Evolutionary conservation across 257 asterid genomes (phyloP).

Genomic region (Lavandula angustifolia): DNA sequence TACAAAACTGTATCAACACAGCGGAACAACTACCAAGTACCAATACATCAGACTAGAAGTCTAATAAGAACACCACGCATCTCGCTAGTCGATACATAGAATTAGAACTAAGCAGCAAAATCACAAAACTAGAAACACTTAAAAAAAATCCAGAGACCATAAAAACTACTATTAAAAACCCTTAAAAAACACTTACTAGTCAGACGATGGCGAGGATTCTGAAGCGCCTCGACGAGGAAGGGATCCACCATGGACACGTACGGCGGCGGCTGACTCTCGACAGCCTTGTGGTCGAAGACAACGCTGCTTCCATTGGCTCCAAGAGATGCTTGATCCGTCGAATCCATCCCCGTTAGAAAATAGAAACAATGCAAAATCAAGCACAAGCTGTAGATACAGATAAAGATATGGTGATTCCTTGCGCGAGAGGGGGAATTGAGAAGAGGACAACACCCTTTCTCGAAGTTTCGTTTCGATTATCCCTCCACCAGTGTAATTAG

Average conservation of each 20-base stretch:
- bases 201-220: slow-evolving; percentile 86
- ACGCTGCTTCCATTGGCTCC: slow-evolving; percentile 31
- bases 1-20: slow-evolving; percentile 26
- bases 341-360: slow-evolving; percentile 37
- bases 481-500: slow-evolving; percentile 38
- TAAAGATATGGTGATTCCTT: slow-evolving; percentile 5
- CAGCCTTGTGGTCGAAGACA: slow-evolving; percentile 34
- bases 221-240: slow-evolving; percentile 87
- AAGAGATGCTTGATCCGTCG: slow-evolving; percentile 29
- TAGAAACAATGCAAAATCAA: slow-evolving; percentile 22
- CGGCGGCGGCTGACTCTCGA: slow-evolving; percentile 39
- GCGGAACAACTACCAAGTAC: background rate
- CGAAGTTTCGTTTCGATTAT: slow-evolving; percentile 16
- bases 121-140: slow-evolving; percentile 1
- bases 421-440: slow-evolving; percentile 32
- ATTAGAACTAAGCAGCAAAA: slow-evolving; percentile 1
- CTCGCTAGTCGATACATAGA: background rate
- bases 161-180: background rate
- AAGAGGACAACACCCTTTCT: slow-evolving; percentile 39
- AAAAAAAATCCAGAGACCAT: background rate
- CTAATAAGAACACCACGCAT: slow-evolving; percentile 19
- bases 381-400: slow-evolving; percentile 18
- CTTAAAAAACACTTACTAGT: slow-evolving; percentile 52
- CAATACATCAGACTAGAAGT: slow-evolving; percentile 15
- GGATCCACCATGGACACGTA: slow-evolving; percentile 70